Conservation (phyloP, 768 basidiomycete genomes). For the Calocera cornea region DNA sequence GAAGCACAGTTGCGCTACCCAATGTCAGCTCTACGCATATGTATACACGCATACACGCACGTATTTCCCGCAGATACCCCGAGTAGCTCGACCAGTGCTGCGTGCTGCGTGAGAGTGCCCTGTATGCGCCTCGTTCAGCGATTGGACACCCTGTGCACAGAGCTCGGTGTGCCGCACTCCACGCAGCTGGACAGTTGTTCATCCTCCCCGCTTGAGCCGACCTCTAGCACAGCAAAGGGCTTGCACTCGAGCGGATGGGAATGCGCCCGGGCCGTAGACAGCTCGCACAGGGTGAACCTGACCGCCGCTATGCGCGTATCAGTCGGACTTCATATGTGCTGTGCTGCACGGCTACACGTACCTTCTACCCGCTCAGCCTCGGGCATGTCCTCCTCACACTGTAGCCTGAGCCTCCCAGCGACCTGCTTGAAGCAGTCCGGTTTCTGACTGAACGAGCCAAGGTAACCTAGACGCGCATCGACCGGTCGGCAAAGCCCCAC, state of each 20-base stretch:
- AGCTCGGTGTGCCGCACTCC: neutral
- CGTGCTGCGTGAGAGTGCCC: constrained; percentile 7
- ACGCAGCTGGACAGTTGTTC: neutral
- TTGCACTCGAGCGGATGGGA: neutral
- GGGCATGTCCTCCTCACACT: neutral
- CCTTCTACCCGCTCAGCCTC: neutral
- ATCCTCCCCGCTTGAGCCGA: neutral
- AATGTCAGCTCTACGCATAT: neutral
- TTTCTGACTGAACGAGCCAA: neutral
- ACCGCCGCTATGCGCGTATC: neutral
- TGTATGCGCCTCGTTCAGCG: neutral
- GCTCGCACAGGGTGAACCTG: neutral
- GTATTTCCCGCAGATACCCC: constrained; percentile 7
- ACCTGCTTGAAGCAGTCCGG: neutral
- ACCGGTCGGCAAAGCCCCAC: neutral
- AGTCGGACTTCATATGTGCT: neutral
- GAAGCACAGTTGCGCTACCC: constrained; percentile 6
- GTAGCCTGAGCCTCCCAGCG: neutral
- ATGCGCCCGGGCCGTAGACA: neutral
- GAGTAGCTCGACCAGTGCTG: constrained; percentile 10
- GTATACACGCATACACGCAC: neutral
- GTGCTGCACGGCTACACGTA: neutral
- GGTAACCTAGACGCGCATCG: neutral
- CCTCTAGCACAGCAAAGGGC: neutral
- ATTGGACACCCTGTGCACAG: neutral